Base-by-base conservation (phyloP, 2,329 filamentous ascomycete genomes). In the Fusarium odoratissimum region DNA sequence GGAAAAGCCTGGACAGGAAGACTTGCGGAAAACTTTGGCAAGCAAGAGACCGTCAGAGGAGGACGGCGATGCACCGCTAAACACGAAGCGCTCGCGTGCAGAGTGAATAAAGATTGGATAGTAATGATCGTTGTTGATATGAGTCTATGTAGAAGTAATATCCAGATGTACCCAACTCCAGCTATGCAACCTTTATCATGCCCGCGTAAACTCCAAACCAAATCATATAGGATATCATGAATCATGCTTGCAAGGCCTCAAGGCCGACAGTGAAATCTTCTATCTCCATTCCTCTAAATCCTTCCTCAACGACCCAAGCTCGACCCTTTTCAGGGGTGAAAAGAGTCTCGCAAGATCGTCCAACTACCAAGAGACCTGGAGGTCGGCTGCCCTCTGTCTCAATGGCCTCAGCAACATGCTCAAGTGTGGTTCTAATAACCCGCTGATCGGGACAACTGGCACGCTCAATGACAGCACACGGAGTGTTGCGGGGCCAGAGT, bases 401-500 rank as follows among this genome's bases (percentile, higher is more conserved):
- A 49, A 99, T 91, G 0, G 96, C 96, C 58, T 91, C 88, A 30
- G 88, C 92, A 3, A 98, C 94, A 76, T 92, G 88, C 75, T 91
- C 88, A 30, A 99, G 83, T 2, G 94, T 97, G 3, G 95, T 96
- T 62, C 96, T 88, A 33, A 99, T 95, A 21, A 99, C 93, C 54
- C 95, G 88, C 84, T 99, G 96, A 79, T 99, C 96, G 0, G 94
- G 93, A 79, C 96, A 99, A 69, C 93, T 97, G 10, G 96, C 96
- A 40, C 96, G 89, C 83, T 99, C 96, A 61, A 99, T 89, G 16
- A 99, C 95, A 2, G 95, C 95, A 77, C 95, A 98, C 0, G 95
- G 95, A 2, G 95, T 96, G n/a, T 84, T 82, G 38, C 82, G 82
- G 0, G 95, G 95, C 91, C 94, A 98, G 3, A 90, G 78, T 5